Percentiles rank a stretch among this genome's conserved stretches.
These are phyloP conservation scores for Sisymbrium altissimum DNA, from an alignment of 345 rosid genomes.

Conservation along the genomic window DNA sequence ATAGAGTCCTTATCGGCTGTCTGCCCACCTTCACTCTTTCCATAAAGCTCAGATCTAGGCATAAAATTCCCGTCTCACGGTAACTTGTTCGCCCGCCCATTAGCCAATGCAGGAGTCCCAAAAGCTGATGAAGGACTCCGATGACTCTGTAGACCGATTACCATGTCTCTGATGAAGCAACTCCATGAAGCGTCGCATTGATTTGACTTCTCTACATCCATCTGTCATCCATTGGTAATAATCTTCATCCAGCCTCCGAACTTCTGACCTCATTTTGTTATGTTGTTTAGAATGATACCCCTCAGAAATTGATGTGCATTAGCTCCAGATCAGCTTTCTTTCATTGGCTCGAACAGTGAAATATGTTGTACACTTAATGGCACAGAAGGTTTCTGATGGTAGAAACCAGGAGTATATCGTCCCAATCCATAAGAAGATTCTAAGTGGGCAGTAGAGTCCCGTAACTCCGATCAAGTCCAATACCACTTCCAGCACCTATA, in stretches of 20 bases:
- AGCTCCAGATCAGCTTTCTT: constrained; percentile 44
- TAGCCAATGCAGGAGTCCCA: constrained; percentile 9
- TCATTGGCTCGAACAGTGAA: constrained; percentile 34
- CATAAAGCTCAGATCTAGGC: constrained; percentile 23
- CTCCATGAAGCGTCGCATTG: constrained; percentile 38
- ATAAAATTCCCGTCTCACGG: constrained; percentile 26
- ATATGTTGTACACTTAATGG: constrained; percentile 37
- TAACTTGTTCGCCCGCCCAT: constrained; percentile 7
- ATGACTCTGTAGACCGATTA: constrained; percentile 41
- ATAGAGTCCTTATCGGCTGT: not conserved
- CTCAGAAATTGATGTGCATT: constrained; percentile 31
- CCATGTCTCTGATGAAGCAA: constrained; percentile 32
- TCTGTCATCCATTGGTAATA: constrained; percentile 36
- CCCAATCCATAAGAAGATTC: constrained; percentile 45
- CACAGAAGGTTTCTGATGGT: constrained; percentile 48
- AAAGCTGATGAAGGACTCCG: constrained; percentile 33
- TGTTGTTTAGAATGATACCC: constrained; percentile 36
- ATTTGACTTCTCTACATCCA: constrained; percentile 57
- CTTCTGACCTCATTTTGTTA: constrained; percentile 39
- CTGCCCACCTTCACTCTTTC: constrained; percentile 26
- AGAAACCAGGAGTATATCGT: constrained; percentile 37
- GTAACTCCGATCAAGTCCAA: constrained; percentile 48
- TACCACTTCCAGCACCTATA: constrained; percentile 42
- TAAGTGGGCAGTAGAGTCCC: constrained; percentile 34
- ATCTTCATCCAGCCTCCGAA: constrained; percentile 22